Percentiles rank a stretch among this genome's conserved stretches.
Conservation (phyloP, 202 grass and related monocot genomes). For the Schoenoplectus tabernaemontani region DNA sequence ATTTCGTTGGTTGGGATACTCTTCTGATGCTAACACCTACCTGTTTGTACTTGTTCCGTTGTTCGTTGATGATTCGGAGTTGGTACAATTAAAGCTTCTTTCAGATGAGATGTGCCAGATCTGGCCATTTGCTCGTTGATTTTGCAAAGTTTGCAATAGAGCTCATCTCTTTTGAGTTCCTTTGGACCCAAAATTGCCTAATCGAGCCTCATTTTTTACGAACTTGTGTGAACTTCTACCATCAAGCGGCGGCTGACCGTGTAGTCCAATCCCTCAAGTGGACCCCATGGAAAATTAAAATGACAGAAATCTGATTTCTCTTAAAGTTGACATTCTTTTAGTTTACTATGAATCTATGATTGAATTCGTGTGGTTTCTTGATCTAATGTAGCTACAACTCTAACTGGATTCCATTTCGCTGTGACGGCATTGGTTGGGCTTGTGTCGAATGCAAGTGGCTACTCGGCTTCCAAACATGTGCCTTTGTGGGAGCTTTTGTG, state of each 20-base stretch:
- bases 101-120: neutral
- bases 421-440: slow-evolving; percentile 36
- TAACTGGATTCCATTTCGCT: slow-evolving; percentile 40
- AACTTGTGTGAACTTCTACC: neutral
- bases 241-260: neutral
- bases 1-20: neutral
- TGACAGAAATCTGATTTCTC: slow-evolving; percentile 2
- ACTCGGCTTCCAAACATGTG: slow-evolving; percentile 33
- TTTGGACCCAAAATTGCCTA: neutral
- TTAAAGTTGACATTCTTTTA: neutral
- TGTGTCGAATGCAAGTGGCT: slow-evolving; percentile 33
- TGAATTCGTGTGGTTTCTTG: neutral
- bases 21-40: slow-evolving; percentile 5
- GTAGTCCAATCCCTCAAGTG: neutral
- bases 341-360: neutral
- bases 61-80: neutral
- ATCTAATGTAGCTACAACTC: slow-evolving; percentile 29
- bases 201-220: neutral
- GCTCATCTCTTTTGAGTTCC: neutral
- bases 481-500: slow-evolving; percentile 45
- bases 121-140: neutral
- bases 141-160: neutral
- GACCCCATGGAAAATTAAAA: neutral
- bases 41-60: neutral
- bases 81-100: neutral